A percentile compares a stretch with the other conserved stretches of the same genome.
These are phyloP conservation scores for Trichoderma pleuroti DNA, from an alignment of 2,329 filamentous ascomycete genomes.

Conservation along the genomic window DNA sequence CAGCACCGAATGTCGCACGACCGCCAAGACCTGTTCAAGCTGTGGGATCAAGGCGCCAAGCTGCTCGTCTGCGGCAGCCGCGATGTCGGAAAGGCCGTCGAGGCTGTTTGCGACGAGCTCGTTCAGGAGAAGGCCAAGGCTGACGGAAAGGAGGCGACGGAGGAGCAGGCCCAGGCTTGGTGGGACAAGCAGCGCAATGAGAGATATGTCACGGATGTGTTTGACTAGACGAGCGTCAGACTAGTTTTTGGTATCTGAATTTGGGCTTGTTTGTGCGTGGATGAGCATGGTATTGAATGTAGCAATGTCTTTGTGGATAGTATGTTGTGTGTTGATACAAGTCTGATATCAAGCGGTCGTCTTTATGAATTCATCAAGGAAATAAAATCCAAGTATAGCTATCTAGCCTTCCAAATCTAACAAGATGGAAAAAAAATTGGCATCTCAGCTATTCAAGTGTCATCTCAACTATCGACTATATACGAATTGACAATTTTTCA, in stretches of 20 bases:
- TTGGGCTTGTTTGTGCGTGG: neutral
- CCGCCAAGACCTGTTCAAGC: conserved; percentile 33
- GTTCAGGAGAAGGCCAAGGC: conserved; percentile 33
- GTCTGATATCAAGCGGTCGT: neutral
- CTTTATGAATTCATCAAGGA: neutral
- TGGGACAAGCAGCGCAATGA: conserved; percentile 51
- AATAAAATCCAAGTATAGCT: neutral
- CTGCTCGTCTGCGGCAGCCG: conserved; percentile 64
- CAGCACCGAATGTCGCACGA: conserved; percentile 43
- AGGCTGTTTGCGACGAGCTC: conserved; percentile 37
- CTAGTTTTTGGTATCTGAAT: neutral
- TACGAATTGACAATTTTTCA: fast-evolving
- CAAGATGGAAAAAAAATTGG: neutral
- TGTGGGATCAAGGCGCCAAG: conserved; percentile 47
- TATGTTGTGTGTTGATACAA: neutral
- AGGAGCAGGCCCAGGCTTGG: conserved; percentile 44
- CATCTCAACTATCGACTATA: neutral
- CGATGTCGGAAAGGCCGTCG: conserved; percentile 47
- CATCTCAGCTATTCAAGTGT: neutral
- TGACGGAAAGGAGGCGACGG: conserved; percentile 31
- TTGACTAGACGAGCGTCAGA: conserved; percentile 43
- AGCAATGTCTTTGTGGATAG: neutral
- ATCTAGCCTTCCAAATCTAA: neutral
- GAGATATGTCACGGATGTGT: conserved; percentile 59
- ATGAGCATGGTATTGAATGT: neutral